Evolutionary conservation across 2,329 filamentous ascomycete species (phyloP).

Genomic region (Cytospora piceae): DNA sequence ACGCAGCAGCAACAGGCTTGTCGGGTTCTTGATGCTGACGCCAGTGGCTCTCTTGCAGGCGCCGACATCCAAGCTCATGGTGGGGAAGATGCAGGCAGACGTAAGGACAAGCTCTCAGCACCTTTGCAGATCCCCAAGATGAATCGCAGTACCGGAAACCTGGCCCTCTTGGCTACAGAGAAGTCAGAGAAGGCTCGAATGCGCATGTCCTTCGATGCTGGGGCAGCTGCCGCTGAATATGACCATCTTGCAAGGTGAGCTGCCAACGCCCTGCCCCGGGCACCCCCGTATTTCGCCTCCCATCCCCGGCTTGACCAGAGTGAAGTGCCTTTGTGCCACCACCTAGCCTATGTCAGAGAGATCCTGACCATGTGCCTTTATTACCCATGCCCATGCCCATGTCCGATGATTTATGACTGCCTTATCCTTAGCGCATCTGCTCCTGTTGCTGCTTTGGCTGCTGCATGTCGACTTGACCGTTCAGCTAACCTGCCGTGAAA

Average conservation of each 20-base stretch:
- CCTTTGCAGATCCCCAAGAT: constrained; percentile 59
- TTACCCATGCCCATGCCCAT: constrained; percentile 1
- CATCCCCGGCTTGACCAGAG: constrained; percentile 13
- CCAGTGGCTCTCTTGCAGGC: constrained; percentile 40
- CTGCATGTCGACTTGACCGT: constrained; percentile 33
- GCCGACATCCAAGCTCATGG: constrained; percentile 43
- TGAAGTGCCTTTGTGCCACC: constrained; percentile 14
- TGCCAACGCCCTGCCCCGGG: constrained; percentile 20
- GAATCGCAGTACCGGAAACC: constrained; percentile 67
- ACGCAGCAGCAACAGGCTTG: not conserved
- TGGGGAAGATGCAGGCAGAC: constrained; percentile 48
- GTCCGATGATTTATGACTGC: constrained; percentile 13
- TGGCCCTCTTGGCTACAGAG: constrained; percentile 51
- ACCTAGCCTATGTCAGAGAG: constrained; percentile 11
- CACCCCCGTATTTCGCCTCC: constrained; percentile 32
- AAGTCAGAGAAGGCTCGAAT: constrained; percentile 63
- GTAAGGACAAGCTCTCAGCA: constrained; percentile 45
- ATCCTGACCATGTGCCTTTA: constrained; percentile 34
- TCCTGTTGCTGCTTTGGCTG: constrained; percentile 28
- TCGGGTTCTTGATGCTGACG: constrained; percentile 20
- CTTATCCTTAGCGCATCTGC: constrained; percentile 23
- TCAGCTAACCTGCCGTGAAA: constrained; percentile 23
- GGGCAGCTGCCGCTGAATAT: constrained; percentile 62
- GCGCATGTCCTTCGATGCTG: constrained; percentile 78
- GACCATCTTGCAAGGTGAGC: constrained; percentile 76